Evolutionary conservation across 176 grass and related monocot genomes (phyloP).

Genomic region (Triticum urartu): DNA sequence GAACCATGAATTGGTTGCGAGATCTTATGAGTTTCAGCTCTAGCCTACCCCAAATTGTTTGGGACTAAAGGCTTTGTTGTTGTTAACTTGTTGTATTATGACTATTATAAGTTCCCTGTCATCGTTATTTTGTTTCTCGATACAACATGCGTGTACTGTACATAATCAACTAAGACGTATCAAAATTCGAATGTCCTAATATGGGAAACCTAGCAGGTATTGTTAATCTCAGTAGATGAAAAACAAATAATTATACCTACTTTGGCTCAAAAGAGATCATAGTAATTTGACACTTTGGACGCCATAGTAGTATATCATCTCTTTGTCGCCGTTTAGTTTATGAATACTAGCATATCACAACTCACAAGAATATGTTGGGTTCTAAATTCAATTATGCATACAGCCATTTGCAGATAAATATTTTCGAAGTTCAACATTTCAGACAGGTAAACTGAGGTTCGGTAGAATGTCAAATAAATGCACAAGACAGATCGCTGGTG

Average conservation of each 20-base stretch:
- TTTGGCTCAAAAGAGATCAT: not conserved
- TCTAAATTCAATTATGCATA: not conserved
- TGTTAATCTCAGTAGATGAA: not conserved
- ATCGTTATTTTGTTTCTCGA: not conserved
- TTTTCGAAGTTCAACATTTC: not conserved
- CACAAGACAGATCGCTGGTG: not conserved
- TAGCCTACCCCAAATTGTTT: too few species aligned
- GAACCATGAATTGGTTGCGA: too few species aligned
- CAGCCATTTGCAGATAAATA: not conserved
- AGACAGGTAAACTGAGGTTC: not conserved
- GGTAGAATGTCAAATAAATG: not conserved
- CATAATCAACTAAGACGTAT: not conserved
- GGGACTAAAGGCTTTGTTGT: too few species aligned
- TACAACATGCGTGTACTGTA: not conserved
- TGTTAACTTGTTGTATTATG: not conserved
- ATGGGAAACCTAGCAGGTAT: not conserved
- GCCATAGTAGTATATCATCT: not conserved
- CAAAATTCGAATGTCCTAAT: not conserved
- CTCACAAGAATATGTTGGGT: not conserved
- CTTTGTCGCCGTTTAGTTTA: not conserved
- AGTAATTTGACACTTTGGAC: not conserved
- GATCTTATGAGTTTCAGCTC: too few species aligned
- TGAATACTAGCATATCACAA: not conserved
- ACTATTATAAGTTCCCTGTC: not conserved
- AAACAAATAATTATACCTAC: not conserved